These are phyloP conservation scores for Globisporangium acanthophoron DNA, from an alignment of 352 stramenopile species.

Conservation along the genomic window DNA sequence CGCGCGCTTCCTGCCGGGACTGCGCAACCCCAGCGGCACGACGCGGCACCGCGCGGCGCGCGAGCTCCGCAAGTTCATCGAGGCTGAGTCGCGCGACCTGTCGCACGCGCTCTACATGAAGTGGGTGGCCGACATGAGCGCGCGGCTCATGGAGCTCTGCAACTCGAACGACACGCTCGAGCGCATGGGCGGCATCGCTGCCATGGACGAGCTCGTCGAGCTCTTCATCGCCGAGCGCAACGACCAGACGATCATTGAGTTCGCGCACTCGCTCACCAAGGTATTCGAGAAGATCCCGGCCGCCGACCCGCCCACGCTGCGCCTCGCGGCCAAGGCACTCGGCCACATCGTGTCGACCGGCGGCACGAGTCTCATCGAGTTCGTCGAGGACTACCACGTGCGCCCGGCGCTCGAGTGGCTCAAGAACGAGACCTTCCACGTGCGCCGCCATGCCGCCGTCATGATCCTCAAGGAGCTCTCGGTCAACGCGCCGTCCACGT, in stretches of 20 bases:
- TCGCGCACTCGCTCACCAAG: slow-evolving; percentile 81
- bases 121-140: slow-evolving; percentile 79
- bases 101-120: slow-evolving; percentile 84
- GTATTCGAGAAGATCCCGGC: slow-evolving; percentile 86
- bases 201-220: slow-evolving; percentile 88
- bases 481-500: slow-evolving; percentile 81
- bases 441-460: slow-evolving; percentile 78
- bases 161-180: slow-evolving; percentile 74
- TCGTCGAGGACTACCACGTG: slow-evolving; percentile 87
- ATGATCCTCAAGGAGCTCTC: slow-evolving; percentile 85
- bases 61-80: slow-evolving; percentile 76
- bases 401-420: slow-evolving; percentile 85
- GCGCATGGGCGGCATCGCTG: slow-evolving; percentile 79
- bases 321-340: slow-evolving; percentile 68
- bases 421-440: slow-evolving; percentile 87
- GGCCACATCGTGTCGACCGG: slow-evolving; percentile 86
- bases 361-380: slow-evolving; percentile 83
- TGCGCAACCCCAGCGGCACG: slow-evolving; percentile 61
- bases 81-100: slow-evolving; percentile 82
- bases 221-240: slow-evolving; percentile 86
- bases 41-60: slow-evolving; percentile 63
- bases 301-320: slow-evolving; percentile 65
- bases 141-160: slow-evolving; percentile 79
- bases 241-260: slow-evolving; percentile 89
- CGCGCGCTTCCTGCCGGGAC: slow-evolving; percentile 63